These are phyloP conservation scores for Exserohilum rostratum DNA, from an alignment of 2,329 filamentous ascomycete species.

Conservation along the genomic window DNA sequence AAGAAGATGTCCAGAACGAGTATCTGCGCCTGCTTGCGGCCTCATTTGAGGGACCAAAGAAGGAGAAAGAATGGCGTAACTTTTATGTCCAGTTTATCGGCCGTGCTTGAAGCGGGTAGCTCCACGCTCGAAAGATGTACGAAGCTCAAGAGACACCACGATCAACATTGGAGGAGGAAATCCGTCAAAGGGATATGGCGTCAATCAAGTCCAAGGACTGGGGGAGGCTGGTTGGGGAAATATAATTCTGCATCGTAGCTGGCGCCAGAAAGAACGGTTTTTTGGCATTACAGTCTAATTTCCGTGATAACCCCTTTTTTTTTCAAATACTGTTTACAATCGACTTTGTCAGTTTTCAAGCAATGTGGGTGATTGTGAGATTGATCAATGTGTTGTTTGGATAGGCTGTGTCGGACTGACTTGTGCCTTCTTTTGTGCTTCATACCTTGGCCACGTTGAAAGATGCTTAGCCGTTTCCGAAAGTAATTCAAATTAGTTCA, in stretches of 20 bases:
- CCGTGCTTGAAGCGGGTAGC: constrained; percentile 37
- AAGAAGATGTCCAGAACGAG: constrained; percentile 66
- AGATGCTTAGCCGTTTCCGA: too few relatives aligned
- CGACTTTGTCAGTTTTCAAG: neutral
- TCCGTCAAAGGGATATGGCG: constrained; percentile 12
- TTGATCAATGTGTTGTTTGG: too few relatives aligned
- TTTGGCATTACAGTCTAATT: constrained; percentile 19
- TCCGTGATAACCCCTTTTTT: constrained; percentile 25
- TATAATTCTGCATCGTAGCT: constrained; percentile 26
- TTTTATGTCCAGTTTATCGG: constrained; percentile 55
- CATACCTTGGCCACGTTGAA: too few relatives aligned
- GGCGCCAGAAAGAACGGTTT: constrained; percentile 17
- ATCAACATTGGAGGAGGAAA: neutral
- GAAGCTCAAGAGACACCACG: neutral
- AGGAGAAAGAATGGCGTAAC: constrained; percentile 52
- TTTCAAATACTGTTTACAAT: neutral
- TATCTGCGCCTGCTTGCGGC: constrained; percentile 62
- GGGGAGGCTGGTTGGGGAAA: neutral
- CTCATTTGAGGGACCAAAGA: constrained; percentile 44
- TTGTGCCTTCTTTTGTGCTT: too few relatives aligned
- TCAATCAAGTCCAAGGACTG: constrained; percentile 3
- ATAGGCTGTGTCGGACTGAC: too few relatives aligned
- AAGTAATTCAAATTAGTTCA: too few relatives aligned
- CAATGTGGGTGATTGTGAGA: too few relatives aligned
- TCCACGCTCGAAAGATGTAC: neutral